Percentiles rank a stretch among this genome's conserved stretches.
These are phyloP conservation scores for Dissoconium aciculare DNA, from an alignment of 2,329 filamentous ascomycete species.

Conservation along the genomic window DNA sequence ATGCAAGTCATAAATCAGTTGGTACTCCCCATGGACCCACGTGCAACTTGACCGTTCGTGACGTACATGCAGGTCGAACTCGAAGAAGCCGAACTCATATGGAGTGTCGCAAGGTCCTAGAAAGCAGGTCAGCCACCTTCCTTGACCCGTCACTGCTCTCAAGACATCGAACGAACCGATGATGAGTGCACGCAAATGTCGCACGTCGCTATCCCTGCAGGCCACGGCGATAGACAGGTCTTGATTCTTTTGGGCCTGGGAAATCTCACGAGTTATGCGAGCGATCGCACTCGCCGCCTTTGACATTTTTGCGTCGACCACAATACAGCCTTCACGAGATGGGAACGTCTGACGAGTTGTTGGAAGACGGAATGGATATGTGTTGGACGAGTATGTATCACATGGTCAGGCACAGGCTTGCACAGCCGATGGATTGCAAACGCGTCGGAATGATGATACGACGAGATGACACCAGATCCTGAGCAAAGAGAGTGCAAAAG, in stretches of 20 bases:
- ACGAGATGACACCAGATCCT: no score
- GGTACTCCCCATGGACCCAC: no score
- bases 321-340: neutral
- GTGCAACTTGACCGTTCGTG: no score
- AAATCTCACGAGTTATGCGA: constrained; percentile 51
- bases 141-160: no score
- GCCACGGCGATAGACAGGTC: constrained; percentile 82
- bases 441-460: no score
- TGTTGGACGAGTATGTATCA: neutral
- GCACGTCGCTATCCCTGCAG: constrained; percentile 75
- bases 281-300: constrained; percentile 19
- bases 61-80: constrained; percentile 40
- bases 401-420: neutral
- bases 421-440: no score
- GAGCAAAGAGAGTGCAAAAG: no score
- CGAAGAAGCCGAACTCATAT: constrained; percentile 95
- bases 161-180: constrained; percentile 83
- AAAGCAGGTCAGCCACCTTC: no score
- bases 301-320: no score
- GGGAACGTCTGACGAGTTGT: neutral
- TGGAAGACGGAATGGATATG: constrained; percentile 2
- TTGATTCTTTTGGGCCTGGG: constrained; percentile 65
- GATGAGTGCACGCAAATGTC: constrained; percentile 73
- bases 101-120: constrained; percentile 1
- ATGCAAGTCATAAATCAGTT: no score